Percentiles rank a stretch among this genome's conserved stretches.
These are phyloP conservation scores for Chlorella sp. DNA, from an alignment of 139 green algal species.

Conservation along the genomic window DNA sequence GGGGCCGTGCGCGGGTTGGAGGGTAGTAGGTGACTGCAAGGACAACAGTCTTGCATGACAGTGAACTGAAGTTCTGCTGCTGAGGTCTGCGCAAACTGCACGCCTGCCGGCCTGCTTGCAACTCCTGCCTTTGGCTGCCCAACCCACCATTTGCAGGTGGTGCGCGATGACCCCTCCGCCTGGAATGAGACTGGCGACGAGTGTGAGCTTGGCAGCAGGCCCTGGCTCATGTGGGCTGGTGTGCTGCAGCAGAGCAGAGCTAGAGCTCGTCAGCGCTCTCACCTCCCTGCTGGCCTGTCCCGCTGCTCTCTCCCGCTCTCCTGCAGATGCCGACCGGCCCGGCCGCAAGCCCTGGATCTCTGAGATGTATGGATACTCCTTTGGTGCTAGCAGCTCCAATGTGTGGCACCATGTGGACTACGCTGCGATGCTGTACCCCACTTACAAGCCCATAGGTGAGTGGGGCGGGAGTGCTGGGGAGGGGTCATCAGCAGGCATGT, in stretches of 20 bases:
- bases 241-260: no score
- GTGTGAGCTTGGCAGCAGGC: background rate
- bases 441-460: conserved; percentile 48
- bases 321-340: background rate
- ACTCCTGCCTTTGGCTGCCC: background rate
- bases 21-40: no score
- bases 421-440: conserved; percentile 77
- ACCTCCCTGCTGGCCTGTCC: no score
- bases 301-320: no score
- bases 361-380: conserved; percentile 89
- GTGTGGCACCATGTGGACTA: conserved; percentile 82
- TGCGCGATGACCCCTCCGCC: conserved; percentile 39
- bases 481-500: no score
- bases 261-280: no score
- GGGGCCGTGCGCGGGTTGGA: no score
- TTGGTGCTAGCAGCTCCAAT: conserved; percentile 67
- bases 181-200: conserved; percentile 56
- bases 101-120: background rate
- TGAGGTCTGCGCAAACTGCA: no score
- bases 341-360: conserved; percentile 83
- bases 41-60: no score
- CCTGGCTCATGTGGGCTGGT: no score
- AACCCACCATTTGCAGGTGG: background rate
- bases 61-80: no score
- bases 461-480: no score